A percentile compares a stretch with the other conserved stretches of the same genome.
Evolutionary conservation across 306 rosid species (phyloP).

Genomic region (Prunus mume): DNA sequence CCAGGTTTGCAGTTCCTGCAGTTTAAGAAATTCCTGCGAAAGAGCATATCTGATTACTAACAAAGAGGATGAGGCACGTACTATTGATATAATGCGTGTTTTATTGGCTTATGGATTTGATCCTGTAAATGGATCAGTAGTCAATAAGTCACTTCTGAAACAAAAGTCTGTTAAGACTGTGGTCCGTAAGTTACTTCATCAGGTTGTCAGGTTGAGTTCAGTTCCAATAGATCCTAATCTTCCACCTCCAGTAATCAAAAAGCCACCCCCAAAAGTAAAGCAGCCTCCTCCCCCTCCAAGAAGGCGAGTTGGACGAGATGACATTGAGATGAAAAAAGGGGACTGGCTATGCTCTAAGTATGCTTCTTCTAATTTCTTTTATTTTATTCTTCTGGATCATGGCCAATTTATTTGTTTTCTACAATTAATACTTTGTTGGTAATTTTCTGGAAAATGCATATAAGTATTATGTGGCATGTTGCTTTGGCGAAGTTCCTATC

Average conservation of each 20-base stretch:
- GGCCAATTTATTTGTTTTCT: neutral
- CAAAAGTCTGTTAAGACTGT: constrained; percentile 75
- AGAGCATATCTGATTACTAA: constrained; percentile 74
- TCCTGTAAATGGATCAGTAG: constrained; percentile 58
- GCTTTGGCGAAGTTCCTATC: neutral
- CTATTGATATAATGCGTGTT: constrained; percentile 84
- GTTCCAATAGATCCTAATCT: constrained; percentile 96
- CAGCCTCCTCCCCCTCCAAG: constrained; percentile 92
- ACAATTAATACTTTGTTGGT: neutral
- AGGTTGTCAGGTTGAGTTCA: constrained; percentile 90
- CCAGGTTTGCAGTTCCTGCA: constrained; percentile 99
- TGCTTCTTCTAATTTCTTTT: constrained; percentile 23
- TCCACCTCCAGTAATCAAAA: constrained; percentile 76
- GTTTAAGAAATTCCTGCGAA: constrained; percentile 87
- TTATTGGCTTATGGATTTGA: constrained; percentile 74
- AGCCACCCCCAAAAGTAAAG: constrained; percentile 87
- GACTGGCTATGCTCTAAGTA: constrained; percentile 99
- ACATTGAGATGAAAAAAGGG: constrained; percentile 95
- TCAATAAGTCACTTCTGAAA: constrained; percentile 62
- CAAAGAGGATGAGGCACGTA: constrained; percentile 91
- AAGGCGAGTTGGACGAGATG: constrained; percentile 90
- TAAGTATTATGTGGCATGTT: constrained; percentile 7
- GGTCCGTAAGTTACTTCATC: constrained; percentile 85
- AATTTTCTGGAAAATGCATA: constrained; percentile 13
- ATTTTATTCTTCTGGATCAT: constrained; percentile 20